Conservation (phyloP, 1,284 basidiomycete genomes). For the Pyrrhoderma noxium region DNA sequence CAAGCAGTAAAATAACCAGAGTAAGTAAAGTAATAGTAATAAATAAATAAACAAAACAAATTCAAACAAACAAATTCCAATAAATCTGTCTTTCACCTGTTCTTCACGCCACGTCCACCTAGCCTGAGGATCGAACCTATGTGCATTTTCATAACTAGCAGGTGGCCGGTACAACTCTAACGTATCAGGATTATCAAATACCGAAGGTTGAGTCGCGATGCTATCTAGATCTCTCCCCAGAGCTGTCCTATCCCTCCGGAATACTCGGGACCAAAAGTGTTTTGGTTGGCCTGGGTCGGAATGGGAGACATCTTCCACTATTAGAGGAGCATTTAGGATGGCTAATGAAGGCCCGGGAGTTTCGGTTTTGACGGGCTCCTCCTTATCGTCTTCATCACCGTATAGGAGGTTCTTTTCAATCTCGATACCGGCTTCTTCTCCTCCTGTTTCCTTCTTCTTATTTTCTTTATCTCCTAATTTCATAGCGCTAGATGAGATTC, state of each 20-base stretch:
- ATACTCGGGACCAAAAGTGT: constrained; percentile 24
- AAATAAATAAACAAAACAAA: neutral
- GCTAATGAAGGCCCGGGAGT: no score
- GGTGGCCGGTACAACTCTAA: constrained; percentile 21
- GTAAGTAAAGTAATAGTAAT: neutral
- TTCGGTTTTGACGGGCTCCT: constrained; percentile 20
- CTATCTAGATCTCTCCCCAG: constrained; percentile 24
- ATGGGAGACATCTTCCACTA: constrained; percentile 19
- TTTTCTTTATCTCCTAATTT: no score
- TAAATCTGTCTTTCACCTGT: constrained; percentile 16
- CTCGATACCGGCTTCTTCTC: no score
- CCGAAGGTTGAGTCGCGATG: constrained; percentile 30
- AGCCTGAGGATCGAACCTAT: constrained; percentile 30
- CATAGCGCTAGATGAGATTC: no score
- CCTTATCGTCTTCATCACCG: constrained; percentile 16
- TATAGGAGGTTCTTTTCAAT: no score
- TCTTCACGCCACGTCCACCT: constrained; percentile 35
- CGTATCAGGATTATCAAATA: constrained; percentile 27
- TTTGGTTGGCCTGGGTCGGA: constrained; percentile 7
- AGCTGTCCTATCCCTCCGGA: constrained; percentile 17
- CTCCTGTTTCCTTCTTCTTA: no score
- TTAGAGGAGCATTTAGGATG: constrained; percentile 26
- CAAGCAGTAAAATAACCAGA: no score
- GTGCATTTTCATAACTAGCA: constrained; percentile 23
- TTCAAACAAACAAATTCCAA: neutral